A percentile compares a stretch with the other conserved stretches of the same genome.
These are phyloP conservation scores for Geotrichum histeridarum DNA, from an alignment of 1,139 yeast genomes.

Conservation along the genomic window DNA sequence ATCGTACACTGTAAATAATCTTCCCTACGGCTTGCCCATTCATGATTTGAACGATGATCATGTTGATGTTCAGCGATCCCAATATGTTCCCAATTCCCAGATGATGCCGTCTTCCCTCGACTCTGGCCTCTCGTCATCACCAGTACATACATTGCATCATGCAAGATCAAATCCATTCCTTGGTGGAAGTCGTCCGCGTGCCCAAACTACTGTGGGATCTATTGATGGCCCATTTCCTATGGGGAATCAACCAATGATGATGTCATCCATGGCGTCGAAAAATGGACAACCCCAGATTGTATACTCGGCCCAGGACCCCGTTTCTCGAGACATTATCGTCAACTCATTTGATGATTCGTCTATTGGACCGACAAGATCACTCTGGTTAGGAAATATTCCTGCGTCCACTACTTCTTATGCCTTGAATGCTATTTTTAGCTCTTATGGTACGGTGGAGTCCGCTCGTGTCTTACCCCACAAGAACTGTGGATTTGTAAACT, in stretches of 20 bases:
- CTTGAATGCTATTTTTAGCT: constrained; percentile 44
- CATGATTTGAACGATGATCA: constrained; percentile 21
- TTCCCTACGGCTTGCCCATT: constrained; percentile 29
- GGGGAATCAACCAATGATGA: constrained; percentile 18
- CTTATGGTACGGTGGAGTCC: constrained; percentile 52
- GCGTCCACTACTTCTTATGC: constrained; percentile 44
- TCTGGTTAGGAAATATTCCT: constrained; percentile 76
- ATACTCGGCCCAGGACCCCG: constrained; percentile 16
- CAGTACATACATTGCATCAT: constrained; percentile 14
- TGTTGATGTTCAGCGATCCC: constrained; percentile 24
- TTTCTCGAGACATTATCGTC: constrained; percentile 19
- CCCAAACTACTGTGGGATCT: constrained; percentile 27
- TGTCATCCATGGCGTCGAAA: constrained; percentile 4
- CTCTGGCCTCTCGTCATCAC: constrained; percentile 14
- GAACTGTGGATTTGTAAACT: constrained; percentile 67
- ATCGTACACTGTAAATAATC: constrained; percentile 38
- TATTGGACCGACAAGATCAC: constrained; percentile 70
- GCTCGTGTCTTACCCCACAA: constrained; percentile 55
- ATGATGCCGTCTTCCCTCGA: constrained; percentile 12
- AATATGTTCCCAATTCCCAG: constrained; percentile 21
- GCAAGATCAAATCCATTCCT: constrained; percentile 4
- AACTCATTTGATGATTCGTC: constrained; percentile 56
- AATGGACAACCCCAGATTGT: constrained; percentile 1
- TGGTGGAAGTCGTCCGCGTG: constrained; percentile 24
- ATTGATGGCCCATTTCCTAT: constrained; percentile 21